phyloP scores from a whole-genome alignment of 2,329 filamentous ascomycete species.

The Aureobasidium sp. region DNA sequence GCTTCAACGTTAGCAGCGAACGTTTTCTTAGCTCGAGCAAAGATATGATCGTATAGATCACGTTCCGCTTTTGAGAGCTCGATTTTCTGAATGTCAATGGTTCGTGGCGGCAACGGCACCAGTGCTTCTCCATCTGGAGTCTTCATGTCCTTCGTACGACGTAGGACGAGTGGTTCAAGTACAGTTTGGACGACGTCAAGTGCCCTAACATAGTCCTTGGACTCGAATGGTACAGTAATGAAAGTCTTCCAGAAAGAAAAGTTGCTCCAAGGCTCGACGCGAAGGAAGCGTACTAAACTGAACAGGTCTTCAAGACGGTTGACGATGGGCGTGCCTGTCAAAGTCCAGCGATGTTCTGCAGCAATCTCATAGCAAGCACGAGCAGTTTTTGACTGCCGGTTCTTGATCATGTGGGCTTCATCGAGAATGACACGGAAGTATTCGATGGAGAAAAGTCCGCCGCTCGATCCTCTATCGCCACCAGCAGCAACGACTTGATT shows the following conservation, averaged over 20 bases:
- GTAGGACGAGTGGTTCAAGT: slow-evolving; percentile 86
- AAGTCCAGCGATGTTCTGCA: slow-evolving; percentile 78
- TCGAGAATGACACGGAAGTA: slow-evolving; percentile 95
- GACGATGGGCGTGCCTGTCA: slow-evolving; percentile 94
- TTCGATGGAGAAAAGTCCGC: slow-evolving; percentile 75
- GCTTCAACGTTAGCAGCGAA: slow-evolving; percentile 83
- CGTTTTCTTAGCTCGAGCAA: slow-evolving; percentile 68
- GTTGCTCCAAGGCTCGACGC: slow-evolving; percentile 96
- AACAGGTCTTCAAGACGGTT: slow-evolving; percentile 93
- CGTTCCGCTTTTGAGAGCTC: slow-evolving; percentile 77
- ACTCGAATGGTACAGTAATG: slow-evolving; percentile 94
- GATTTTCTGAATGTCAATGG: slow-evolving; percentile 76
- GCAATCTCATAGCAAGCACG: slow-evolving; percentile 87
- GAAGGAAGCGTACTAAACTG: slow-evolving; percentile 81
- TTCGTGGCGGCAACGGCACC: slow-evolving; percentile 72
- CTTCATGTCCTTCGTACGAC: slow-evolving; percentile 96
- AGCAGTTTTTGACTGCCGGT: slow-evolving; percentile 77
- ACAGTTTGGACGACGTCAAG: slow-evolving; percentile 96
- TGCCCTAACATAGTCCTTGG: slow-evolving; percentile 85
- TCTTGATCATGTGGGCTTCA: slow-evolving; percentile 91
- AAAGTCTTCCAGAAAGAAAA: slow-evolving; percentile 99
- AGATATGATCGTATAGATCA: slow-evolving; percentile 89
- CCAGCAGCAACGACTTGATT: slow-evolving; percentile 60
- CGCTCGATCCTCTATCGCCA: slow-evolving; percentile 54
- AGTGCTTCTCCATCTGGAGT: slow-evolving; percentile 75